Base-by-base conservation (phyloP, 202 grass and related monocot species). In the Schoenoplectus tabernaemontani region DNA sequence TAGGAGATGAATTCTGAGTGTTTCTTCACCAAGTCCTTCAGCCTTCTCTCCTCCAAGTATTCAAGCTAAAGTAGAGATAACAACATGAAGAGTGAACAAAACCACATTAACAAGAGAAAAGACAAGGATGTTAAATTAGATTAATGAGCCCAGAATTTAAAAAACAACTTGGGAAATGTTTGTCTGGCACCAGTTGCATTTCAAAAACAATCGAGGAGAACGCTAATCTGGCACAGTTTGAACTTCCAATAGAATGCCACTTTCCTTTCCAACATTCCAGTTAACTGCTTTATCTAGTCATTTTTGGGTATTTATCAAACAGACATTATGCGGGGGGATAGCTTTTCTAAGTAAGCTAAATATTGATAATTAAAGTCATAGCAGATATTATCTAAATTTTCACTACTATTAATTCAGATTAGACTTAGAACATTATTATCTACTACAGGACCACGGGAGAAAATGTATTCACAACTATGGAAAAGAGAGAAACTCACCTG, bases 1-100 rank as follows among this genome's bases (percentile, higher is more conserved):
- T 96, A 92, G 66, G 87, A 91, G 81, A 96, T 96, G 69, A 92
- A 92, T 86, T 92, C 87, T 0, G 89, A 95, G 81, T 95, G 89
- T 70, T 95, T 95, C 83, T 95, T 95, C 9, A 95, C 87, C 12
- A 95, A 78, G 37, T 96, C 92, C 79, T 90, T 96, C 65, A 92
- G 66, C 38, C 85, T 85, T 1, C 89, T 81, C 81, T 95, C 92
- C 85, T 95, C 92, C 0, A 91, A 59, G 77, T 96, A 96, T 38
- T 92, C 92, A 43, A 96, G 83, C 85, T 95, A 54, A 54, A 80
- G 46, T 9, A 34, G n/a, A n/a, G n/a, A n/a, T n/a, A n/a, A n/a
- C n/a, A n/a, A n/a, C n/a, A n/a, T n/a, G n/a, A n/a, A n/a, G n/a
- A 64, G 37, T 26, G 20, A 54, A 44, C 12, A 19, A 63, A 15